These are phyloP conservation scores for Ganoderma lucidum DNA, from an alignment of 1,284 basidiomycete species.

Conservation along the genomic window DNA sequence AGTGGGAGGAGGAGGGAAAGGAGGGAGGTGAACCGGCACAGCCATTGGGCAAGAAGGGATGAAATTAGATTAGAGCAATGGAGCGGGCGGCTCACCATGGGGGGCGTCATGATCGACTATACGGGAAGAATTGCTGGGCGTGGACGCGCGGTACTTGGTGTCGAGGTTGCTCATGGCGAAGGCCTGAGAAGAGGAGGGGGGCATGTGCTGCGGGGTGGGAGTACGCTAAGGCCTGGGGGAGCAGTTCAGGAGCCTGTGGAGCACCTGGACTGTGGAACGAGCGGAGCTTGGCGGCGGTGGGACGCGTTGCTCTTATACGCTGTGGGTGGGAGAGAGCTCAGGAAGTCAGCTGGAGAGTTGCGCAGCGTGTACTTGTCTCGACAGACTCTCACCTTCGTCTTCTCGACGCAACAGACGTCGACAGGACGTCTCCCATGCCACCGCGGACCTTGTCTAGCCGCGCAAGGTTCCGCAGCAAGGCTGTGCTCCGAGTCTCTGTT, in stretches of 20 bases:
- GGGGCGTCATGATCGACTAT: constrained; percentile 82
- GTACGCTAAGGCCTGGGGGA: neutral
- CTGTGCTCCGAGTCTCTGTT: neutral
- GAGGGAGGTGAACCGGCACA: constrained; percentile 13
- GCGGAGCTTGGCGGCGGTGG: neutral
- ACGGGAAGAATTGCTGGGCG: constrained; percentile 46
- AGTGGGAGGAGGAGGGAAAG: constrained; percentile 25
- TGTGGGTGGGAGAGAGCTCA: constrained; percentile 21
- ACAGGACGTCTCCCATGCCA: constrained; percentile 5
- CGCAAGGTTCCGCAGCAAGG: neutral
- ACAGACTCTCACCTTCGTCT: neutral
- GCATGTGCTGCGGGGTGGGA: neutral
- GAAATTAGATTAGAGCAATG: constrained; percentile 7
- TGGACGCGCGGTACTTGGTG: constrained; percentile 38
- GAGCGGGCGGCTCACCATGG: constrained; percentile 56
- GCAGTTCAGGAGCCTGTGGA: neutral
- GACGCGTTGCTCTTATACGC: constrained; percentile 19
- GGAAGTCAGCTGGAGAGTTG: constrained; percentile 25
- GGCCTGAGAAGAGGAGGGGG: constrained; percentile 3
- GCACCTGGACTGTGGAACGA: neutral
- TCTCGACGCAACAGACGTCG: neutral
- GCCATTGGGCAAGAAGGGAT: neutral
- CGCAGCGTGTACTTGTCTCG: constrained; percentile 20
- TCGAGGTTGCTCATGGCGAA: constrained; percentile 35
- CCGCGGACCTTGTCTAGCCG: neutral